Percentiles rank a stretch among this genome's conserved stretches.
phyloP scores from a whole-genome alignment of 179 eudicot genomes.

The Amaranthus tricolor region DNA sequence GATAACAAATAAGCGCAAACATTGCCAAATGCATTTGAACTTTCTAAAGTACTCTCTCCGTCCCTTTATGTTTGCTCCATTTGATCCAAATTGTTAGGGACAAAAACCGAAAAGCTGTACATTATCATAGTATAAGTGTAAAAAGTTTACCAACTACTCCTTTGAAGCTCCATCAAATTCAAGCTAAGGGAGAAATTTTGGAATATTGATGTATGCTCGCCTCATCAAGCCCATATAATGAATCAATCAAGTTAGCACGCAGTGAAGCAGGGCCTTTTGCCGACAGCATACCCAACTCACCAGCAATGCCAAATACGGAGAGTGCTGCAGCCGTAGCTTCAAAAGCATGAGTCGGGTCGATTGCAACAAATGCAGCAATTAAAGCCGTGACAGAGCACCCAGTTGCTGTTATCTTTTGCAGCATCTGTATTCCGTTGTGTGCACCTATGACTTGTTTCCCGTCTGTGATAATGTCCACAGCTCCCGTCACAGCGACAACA shows the following conservation, averaged over 20 bases:
- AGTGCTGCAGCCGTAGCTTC: conserved; percentile 86
- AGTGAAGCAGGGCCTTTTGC: conserved; percentile 88
- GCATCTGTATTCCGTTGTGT: conserved; percentile 72
- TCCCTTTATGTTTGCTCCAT: too few relatives aligned
- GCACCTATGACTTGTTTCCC: conserved; percentile 63
- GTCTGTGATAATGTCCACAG: conserved; percentile 76
- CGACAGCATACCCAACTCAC: conserved; percentile 65
- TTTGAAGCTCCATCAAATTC: conserved; percentile 1
- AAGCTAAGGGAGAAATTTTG: conserved; percentile 29
- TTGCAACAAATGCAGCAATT: conserved; percentile 79
- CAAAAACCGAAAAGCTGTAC: too few relatives aligned
- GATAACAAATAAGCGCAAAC: too few relatives aligned
- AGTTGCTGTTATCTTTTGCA: conserved; percentile 86
- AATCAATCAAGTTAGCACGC: conserved; percentile 68
- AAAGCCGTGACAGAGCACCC: conserved; percentile 94
- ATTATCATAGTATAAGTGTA: too few relatives aligned
- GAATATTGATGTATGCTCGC: conserved; percentile 37
- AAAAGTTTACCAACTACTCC: conserved; percentile 3
- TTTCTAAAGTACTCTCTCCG: too few relatives aligned
- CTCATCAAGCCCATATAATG: conserved; percentile 69
- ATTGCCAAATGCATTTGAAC: too few relatives aligned
- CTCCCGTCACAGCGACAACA: conserved; percentile 80
- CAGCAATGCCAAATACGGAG: conserved; percentile 73
- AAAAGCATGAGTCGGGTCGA: conserved; percentile 54
- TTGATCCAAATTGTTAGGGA: too few relatives aligned